phyloP scores from a whole-genome alignment of 371 early-diverging fungal genomes.

The Apophysomyces elegans region DNA sequence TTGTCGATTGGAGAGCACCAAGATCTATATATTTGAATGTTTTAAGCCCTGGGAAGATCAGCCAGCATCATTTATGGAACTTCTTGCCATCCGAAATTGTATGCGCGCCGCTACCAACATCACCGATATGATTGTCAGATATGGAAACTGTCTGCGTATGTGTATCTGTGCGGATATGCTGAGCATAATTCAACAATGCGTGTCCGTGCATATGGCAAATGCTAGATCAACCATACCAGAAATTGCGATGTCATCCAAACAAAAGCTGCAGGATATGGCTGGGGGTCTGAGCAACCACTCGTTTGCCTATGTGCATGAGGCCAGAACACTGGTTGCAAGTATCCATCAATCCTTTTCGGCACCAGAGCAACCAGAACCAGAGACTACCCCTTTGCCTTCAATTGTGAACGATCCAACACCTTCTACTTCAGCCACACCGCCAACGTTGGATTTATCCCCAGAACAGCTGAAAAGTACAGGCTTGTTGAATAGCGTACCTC shows the following conservation, averaged over 20 bases:
- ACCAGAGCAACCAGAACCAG: neutral
- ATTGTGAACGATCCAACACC: neutral
- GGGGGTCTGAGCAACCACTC: neutral
- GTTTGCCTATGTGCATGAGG: constrained; percentile 11
- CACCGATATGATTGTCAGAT: constrained; percentile 2
- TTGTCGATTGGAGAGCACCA: constrained; percentile 13
- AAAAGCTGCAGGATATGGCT: constrained; percentile 1
- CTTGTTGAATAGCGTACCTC: neutral
- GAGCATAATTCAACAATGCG: constrained; percentile 7
- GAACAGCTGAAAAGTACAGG: neutral
- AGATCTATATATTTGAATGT: constrained; percentile 26
- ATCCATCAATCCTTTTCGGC: neutral
- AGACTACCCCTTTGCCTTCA: neutral
- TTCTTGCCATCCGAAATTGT: constrained; percentile 18
- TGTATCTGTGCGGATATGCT: constrained; percentile 14
- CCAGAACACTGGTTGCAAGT: constrained; percentile 6
- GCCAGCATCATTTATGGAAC: neutral
- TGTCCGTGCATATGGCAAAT: neutral
- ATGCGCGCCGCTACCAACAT: constrained; percentile 6
- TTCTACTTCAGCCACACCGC: constrained; percentile 2
- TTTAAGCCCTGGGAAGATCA: constrained; percentile 15
- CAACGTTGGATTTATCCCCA: neutral
- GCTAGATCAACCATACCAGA: constrained; percentile 1
- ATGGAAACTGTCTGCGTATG: constrained; percentile 15
- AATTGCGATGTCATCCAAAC: constrained; percentile 6